Evolutionary conservation across 2,329 filamentous ascomycete genomes (phyloP), one percentile per base, ranked within the genome.

Genomic region (Aspergillus pseudoterreus): DNA sequence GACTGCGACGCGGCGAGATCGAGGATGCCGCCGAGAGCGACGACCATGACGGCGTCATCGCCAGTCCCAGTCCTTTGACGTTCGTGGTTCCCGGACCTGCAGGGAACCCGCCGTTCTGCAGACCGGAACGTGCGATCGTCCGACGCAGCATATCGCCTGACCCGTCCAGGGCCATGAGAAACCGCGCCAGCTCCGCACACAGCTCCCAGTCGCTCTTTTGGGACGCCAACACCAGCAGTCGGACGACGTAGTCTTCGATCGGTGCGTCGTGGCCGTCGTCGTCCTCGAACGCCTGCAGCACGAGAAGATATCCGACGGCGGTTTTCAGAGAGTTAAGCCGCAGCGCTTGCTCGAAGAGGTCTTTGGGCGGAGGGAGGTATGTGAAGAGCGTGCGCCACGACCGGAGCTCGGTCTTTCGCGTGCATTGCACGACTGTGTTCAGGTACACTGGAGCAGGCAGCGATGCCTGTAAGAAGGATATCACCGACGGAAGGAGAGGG

Each of bases 381-480:
- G 86, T 84, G 69, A 99, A 99, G 1, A 99, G 78, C 0, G 94
- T 96, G 53, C 88, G 85, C 94, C 94, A 99, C 50, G 90, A 95
- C 36, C 92, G 85, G 6, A 96, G 85, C 67, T 99, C 94, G 0
- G 94, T 99, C 72, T 99, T 99, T 49, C 94, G 87, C 1, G 94
- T 96, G 72, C 94, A 99, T 72, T 95, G 94, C 17, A 99, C 87
- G 21, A 99, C 86, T 52, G 97, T 94, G 63, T 97, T 92, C 14
- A 97, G 84, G 65, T 96, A 99, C 52, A 90, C 65, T 10, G 67
- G 66, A 0, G 66, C 84, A 50, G 85, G 86, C 70, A 90, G 88
- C 1, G 86, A 89, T 0, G 87, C 88, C 51, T 77, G 85, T 71
- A 63, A 84, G 80, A 63, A 92, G 65, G 58, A 88, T 72, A 62